Evolutionary conservation across 164 flowering plant genomes (phyloP).

Genomic region (Tetrastigma voinierianum): DNA sequence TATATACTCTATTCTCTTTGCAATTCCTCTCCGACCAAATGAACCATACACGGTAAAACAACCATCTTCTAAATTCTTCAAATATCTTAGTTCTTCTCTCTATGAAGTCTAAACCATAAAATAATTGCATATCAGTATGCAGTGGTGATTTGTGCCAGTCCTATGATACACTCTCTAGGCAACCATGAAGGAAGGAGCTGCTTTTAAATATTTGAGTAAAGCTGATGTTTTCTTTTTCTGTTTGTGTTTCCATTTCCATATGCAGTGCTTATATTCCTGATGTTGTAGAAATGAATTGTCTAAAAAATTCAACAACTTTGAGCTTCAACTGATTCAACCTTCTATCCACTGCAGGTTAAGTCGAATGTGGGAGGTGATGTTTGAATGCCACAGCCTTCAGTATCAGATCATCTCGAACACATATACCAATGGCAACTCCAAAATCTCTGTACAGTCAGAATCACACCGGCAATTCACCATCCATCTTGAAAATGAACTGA

Average conservation of each 20-base stretch:
- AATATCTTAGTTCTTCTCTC: too few relatives aligned
- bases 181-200: too few relatives aligned
- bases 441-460: slow-evolving; percentile 57
- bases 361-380: slow-evolving; percentile 94
- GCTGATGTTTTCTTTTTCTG: not conserved
- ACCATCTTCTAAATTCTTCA: too few relatives aligned
- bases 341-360: slow-evolving; percentile 52
- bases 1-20: too few relatives aligned
- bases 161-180: too few relatives aligned
- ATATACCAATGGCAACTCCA: slow-evolving; percentile 35
- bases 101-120: too few relatives aligned
- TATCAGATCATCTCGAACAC: slow-evolving; percentile 53
- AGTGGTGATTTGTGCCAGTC: too few relatives aligned
- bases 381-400: slow-evolving; percentile 76
- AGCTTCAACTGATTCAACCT: not conserved
- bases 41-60: too few relatives aligned
- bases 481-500: slow-evolving; percentile 56
- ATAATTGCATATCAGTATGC: too few relatives aligned
- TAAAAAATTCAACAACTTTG: not conserved
- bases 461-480: slow-evolving; percentile 55
- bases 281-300: not conserved
- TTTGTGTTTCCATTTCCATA: not conserved
- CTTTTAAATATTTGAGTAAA: too few relatives aligned
- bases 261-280: not conserved
- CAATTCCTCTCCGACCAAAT: too few relatives aligned